Base-by-base conservation (phyloP, 1,139 yeast species). In the Kodamaea arcana region DNA sequence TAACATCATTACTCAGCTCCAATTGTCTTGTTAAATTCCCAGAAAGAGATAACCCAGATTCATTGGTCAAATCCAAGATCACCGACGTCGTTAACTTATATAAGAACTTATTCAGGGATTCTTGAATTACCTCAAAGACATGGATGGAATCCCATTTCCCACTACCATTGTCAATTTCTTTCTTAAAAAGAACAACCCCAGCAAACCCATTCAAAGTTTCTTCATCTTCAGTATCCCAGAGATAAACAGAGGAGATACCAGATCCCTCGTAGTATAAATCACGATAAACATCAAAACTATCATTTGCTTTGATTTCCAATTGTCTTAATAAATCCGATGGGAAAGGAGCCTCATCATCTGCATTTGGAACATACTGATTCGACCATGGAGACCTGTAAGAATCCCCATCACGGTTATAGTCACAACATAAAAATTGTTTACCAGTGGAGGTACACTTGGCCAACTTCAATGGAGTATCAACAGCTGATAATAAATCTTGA, bases 251-350 rank as follows among this genome's bases (percentile, higher is more conserved):
- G 2, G 94, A 83, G 29, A 83, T 71, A 2, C 75, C 75, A 14
- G 95, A 94, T 24, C 97, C 97, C 57, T 90, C 97, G 57, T 88
- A 92, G 65, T 92, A 92, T 49, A 92, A 65, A 55, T 92, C 98
- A 44, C 97, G 72, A 62, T 92, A 92, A 27, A 92, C 75, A 52
- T 90, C 97, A 57, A 92, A 87, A 8, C 97, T 83, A 44, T 87
- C 94, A 57, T 92, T 92, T 43, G 95, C 92, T 46, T 80, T 72
- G 18, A 75, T 56, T 60, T 92, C 98, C 49, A 92, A 65, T 49
- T 79, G 74, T 48, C 97, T 72, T 41, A 92, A 67, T 23, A 65
- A 63, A 2, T 63, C 64, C 10, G 86, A 73, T 6, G 97, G 97
- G 46, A 68, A 78, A 4, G 94, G 92, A 2, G 84, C 80, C 21